These are phyloP conservation scores for Xylariales sp. DNA, from an alignment of 2,329 filamentous ascomycete species.

Conservation along the genomic window DNA sequence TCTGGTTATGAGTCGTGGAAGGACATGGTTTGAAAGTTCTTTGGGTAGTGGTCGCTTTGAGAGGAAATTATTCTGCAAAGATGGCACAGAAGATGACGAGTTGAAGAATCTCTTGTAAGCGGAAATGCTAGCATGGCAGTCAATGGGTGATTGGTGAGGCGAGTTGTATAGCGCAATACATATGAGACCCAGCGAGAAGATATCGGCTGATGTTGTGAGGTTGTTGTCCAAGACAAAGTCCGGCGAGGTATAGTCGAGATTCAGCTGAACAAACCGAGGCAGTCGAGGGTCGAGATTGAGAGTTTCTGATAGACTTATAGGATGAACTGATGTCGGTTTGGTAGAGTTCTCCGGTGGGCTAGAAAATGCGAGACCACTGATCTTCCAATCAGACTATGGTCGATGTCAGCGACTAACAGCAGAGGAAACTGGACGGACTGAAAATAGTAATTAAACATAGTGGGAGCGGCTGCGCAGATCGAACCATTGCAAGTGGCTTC, in stretches of 20 bases:
- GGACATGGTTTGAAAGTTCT: slow-evolving; percentile 68
- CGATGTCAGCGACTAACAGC: not conserved
- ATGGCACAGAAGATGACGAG: slow-evolving; percentile 73
- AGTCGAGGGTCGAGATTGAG: slow-evolving; percentile 81
- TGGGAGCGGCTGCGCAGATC: no score
- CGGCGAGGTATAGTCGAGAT: slow-evolving; percentile 89
- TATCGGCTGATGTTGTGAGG: slow-evolving; percentile 76
- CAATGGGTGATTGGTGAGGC: slow-evolving; percentile 83
- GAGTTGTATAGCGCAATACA: slow-evolving; percentile 90
- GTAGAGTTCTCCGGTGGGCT: slow-evolving; percentile 73
- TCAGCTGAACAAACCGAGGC: slow-evolving; percentile 77
- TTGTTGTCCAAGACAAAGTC: slow-evolving; percentile 93
- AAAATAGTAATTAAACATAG: no score
- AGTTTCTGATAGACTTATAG: slow-evolving; percentile 77
- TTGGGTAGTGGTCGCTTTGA: slow-evolving; percentile 74
- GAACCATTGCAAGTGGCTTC: no score
- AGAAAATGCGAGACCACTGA: slow-evolving; percentile 88
- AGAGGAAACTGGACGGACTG: not conserved
- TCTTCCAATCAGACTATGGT: slow-evolving; percentile 87
- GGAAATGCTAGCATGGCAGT: slow-evolving; percentile 73
- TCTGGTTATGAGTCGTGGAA: slow-evolving; percentile 82
- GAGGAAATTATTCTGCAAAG: slow-evolving; percentile 77
- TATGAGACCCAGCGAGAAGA: slow-evolving; percentile 88
- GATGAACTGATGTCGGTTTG: slow-evolving; percentile 69
- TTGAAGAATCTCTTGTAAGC: slow-evolving; percentile 82